phyloP scores from a whole-genome alignment of 768 basidiomycete species.

The Lactarius sanguifluus region DNA sequence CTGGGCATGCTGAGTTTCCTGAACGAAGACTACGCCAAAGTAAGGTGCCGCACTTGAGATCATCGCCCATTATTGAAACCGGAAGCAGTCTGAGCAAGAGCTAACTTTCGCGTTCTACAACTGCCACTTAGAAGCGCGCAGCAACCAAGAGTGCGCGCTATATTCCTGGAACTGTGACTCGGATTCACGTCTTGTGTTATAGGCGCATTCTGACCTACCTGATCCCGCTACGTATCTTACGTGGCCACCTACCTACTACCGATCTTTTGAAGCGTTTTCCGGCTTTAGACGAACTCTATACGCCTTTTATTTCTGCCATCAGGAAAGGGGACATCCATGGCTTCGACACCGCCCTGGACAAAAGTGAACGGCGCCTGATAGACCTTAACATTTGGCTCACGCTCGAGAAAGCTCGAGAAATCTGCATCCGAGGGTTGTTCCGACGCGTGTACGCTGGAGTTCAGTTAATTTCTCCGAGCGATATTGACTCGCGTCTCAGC shows the following conservation, averaged over 20 bases:
- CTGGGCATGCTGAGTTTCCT: constrained; percentile 92
- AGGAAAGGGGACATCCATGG: constrained; percentile 68
- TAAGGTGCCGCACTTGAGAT: constrained; percentile 54
- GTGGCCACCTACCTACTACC: constrained; percentile 79
- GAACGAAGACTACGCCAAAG: constrained; percentile 88
- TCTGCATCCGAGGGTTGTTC: constrained; percentile 82
- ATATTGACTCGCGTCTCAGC: constrained; percentile 41
- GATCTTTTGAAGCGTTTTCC: constrained; percentile 74
- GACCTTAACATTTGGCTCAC: constrained; percentile 85
- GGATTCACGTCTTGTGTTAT: constrained; percentile 18
- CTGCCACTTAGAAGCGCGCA: constrained; percentile 65
- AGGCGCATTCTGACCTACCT: constrained; percentile 92
- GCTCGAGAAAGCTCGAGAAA: constrained; percentile 84
- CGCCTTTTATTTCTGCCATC: constrained; percentile 80
- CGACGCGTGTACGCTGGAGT: constrained; percentile 59
- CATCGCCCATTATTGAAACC: not conserved
- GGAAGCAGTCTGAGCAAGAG: constrained; percentile 75
- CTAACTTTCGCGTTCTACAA: constrained; percentile 84
- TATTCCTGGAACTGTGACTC: not conserved
- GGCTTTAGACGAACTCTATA: constrained; percentile 66
- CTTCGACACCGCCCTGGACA: constrained; percentile 80
- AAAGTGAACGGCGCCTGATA: constrained; percentile 70
- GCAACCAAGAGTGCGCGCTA: constrained; percentile 76
- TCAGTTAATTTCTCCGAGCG: constrained; percentile 7
- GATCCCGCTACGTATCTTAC: constrained; percentile 83